Base-by-base conservation (phyloP, 2,329 filamentous ascomycete species). In the Colletotrichum sp. region DNA sequence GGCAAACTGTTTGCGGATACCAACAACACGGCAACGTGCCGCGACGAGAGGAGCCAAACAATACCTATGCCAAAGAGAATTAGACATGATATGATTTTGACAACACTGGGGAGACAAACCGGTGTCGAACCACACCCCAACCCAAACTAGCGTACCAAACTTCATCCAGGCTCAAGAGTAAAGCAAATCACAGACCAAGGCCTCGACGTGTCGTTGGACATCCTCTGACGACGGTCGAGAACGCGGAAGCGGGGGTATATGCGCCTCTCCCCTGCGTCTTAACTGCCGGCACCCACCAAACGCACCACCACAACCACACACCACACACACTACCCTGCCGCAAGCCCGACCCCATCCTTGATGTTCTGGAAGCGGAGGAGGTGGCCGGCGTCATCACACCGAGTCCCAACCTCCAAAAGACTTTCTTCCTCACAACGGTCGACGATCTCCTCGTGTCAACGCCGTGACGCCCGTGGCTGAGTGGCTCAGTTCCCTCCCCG, bases 251-350 rank as follows among this genome's bases (percentile, higher is more conserved):
- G 43, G 43, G 65, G 57, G 32, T 69, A 76, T 76, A 76, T 74
- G 59, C 16, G 65, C 70, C 70, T 52, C 28, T 59, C 75, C 76
- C 76, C 70, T 77, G 76, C 74, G 21, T 74, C 43, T 76, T 77
- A 77, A 76, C n/a, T 77, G 55, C 76, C 74, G 76, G 64, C 63
- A 72, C 28, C 52, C 36, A 48, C 59, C 61, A 2, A 52, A 21
- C n/a, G 43, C 43, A 48, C 43, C n/a, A 48, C 43, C 43, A 48
- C n/a, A 48, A 52, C n/a, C 43, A 52, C n/a, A 52, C 43, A 52
- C n/a, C 43, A 52, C 39, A 65, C 67, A 21, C 48, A 26, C 71
- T 34, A 60, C 61, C 61, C 69, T 61, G 69, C 21, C 24, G 26
- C 64, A 52, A 14, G 74, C 64, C 39, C 60, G 26, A 52, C 43